phyloP scores from a whole-genome alignment of 2,329 filamentous ascomycete genomes.

The Fusarium avenaceum region DNA sequence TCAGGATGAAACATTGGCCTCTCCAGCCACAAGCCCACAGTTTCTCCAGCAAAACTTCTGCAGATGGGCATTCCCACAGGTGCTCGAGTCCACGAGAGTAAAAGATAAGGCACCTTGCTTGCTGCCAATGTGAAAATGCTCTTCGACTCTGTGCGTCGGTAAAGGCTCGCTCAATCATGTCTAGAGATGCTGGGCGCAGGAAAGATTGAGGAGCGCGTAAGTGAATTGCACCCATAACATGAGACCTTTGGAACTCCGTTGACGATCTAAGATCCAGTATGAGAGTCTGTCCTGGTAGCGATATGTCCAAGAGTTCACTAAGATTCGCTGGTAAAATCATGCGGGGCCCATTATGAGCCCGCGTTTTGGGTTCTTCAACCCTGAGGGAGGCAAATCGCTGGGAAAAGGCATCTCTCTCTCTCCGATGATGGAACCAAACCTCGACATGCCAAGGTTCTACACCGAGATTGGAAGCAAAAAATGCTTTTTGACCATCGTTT shows the following conservation, averaged over 20 bases:
- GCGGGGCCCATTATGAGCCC: slow-evolving; percentile 53
- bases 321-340: slow-evolving; percentile 68
- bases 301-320: slow-evolving; percentile 64
- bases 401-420: slow-evolving; percentile 62
- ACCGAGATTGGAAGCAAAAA: slow-evolving; percentile 67
- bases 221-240: slow-evolving; percentile 66
- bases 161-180: slow-evolving; percentile 65
- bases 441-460: slow-evolving; percentile 66
- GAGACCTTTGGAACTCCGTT: slow-evolving; percentile 63
- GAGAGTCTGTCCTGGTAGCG: slow-evolving; percentile 60
- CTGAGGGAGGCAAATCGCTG: slow-evolving; percentile 61
- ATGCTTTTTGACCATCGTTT: slow-evolving; percentile 64
- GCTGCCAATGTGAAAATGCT: slow-evolving; percentile 62
- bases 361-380: slow-evolving; percentile 54
- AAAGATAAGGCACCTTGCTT: slow-evolving; percentile 64
- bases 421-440: slow-evolving; percentile 69
- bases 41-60: slow-evolving; percentile 60
- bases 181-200: slow-evolving; percentile 61
- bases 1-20: slow-evolving; percentile 67
- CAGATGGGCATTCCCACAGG: slow-evolving; percentile 65
- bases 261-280: slow-evolving; percentile 65
- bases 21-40: slow-evolving; percentile 63
- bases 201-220: slow-evolving; percentile 65
- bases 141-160: slow-evolving; percentile 63
- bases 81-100: slow-evolving; percentile 66